These are phyloP conservation scores for Phoma herbarum DNA, from an alignment of 2,329 filamentous ascomycete species.

Conservation along the genomic window DNA sequence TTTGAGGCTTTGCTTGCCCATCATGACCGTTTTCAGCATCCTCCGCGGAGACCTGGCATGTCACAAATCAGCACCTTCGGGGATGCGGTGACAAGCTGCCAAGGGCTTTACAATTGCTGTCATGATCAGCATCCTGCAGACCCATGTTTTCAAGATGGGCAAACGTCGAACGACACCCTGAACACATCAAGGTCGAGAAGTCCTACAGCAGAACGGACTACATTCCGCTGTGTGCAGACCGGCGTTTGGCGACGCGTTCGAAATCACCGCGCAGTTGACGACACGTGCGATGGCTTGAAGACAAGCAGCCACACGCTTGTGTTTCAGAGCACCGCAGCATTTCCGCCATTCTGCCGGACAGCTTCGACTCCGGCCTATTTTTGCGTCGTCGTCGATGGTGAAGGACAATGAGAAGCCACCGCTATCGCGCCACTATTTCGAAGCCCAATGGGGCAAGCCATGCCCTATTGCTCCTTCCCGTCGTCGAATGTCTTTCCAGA, in stretches of 20 bases:
- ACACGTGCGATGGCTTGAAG: conserved; percentile 26
- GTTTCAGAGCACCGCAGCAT: conserved; percentile 16
- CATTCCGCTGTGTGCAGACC: conserved; percentile 20
- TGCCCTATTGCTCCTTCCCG: conserved; percentile 7
- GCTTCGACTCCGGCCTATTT: conserved; percentile 10
- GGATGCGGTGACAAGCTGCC: conserved; percentile 11
- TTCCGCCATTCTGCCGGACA: conserved; percentile 18
- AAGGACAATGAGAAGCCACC: conserved; percentile 1
- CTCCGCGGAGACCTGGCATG: conserved; percentile 16
- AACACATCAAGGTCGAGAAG: conserved; percentile 8
- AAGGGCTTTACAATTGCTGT: conserved; percentile 12
- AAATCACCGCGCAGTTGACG: conserved; percentile 26
- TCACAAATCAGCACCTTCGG: conserved; percentile 13
- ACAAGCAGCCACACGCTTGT: conserved; percentile 19
- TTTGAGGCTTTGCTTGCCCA: conserved; percentile 27
- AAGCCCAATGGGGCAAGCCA: conserved; percentile 4
- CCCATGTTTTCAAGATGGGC: conserved; percentile 6
- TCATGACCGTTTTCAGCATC: conserved; percentile 23
- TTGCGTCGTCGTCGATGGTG: conserved; percentile 7
- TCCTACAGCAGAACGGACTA: conserved; percentile 15
- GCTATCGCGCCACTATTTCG: conserved; percentile 14
- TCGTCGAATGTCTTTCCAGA: conserved; percentile 13
- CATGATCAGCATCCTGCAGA: conserved; percentile 10
- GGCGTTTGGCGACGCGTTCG: conserved; percentile 11
- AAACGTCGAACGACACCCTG: conserved; percentile 6